Base-by-base conservation (phyloP, 495 filamentous ascomycete species). In the Xylaria bambusicola region DNA sequence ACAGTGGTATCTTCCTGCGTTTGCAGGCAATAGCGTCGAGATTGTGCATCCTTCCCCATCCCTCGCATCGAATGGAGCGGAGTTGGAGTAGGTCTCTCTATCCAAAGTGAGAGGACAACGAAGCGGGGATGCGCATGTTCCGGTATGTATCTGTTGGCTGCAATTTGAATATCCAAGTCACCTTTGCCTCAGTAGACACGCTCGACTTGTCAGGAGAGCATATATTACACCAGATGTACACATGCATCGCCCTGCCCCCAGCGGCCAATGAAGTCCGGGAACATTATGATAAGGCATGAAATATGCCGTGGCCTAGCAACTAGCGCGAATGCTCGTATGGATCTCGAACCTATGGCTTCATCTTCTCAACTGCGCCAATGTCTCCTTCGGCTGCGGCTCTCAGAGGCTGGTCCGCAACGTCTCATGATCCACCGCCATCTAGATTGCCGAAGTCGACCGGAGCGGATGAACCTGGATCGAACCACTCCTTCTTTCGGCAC, bases 401-500 rank as follows among this genome's bases (percentile, higher is more conserved):
- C 9, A 42, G 36, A 53, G 35, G 51, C 36, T 21, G 12, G 6
- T 42, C 17, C 23, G 41, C 24, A 42, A 41, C 35, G n/a, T 54
- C n/a, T 54, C 52, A 21, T 44, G 38, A 31, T 54, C 38, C 26
- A 12, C 38, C 38, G 13, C n/a, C 52, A 53, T 41, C 38, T 42
- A 31, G 26, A 44, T 54, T 44, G 26, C 52, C 24, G 52, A 44
- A 26, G 38, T 12, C 38, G 24, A 33, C 52, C 17, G 20, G 50
- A n/a, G 50, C 33, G 50, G 12, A 41, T 41, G n/a, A 12, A 41
- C 35, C 50, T 40, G 50, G 50, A 36, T 29, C 18, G 10, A 41
- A 27, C 35, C 23, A 26, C 18, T 53, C 50, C 23, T 38, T 29
- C 6, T 40, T 27, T 40, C 35, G 50, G 50, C 36, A 53, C 50